phyloP scores from a whole-genome alignment of 2,329 filamentous ascomycete species.

The Fusarium kyushuense region DNA sequence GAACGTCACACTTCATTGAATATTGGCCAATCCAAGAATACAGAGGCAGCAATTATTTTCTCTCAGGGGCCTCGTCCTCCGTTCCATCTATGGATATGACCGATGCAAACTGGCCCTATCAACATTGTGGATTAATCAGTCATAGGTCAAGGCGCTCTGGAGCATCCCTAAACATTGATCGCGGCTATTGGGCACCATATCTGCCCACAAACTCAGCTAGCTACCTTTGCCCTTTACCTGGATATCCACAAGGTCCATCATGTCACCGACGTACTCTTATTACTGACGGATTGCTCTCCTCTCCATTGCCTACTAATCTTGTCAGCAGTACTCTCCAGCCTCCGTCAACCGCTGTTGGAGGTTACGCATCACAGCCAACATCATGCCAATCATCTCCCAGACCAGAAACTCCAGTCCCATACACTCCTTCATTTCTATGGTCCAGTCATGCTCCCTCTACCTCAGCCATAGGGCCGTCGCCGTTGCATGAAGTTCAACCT shows the following conservation, averaged over 20 bases:
- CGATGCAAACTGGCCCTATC: too few species aligned
- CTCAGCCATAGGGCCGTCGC: conserved; percentile 38
- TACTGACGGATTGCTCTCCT: conserved; percentile 26
- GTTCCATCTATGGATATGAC: too few species aligned
- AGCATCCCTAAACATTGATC: conserved; percentile 28
- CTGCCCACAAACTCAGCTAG: conserved; percentile 34
- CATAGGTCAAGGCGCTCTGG: conserved; percentile 21
- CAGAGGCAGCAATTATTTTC: too few species aligned
- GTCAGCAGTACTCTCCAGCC: conserved; percentile 34
- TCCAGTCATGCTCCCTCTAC: conserved; percentile 30
- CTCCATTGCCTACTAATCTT: conserved; percentile 33
- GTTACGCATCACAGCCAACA: conserved; percentile 40
- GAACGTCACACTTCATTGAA: too few species aligned
- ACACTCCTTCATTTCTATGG: neutral
- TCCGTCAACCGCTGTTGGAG: conserved; percentile 25
- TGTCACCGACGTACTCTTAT: conserved; percentile 21
- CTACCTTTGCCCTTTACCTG: conserved; percentile 12
- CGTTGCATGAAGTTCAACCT: conserved; percentile 15
- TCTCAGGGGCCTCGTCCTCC: too few species aligned
- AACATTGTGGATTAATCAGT: too few species aligned
- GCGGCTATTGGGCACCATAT: conserved; percentile 30
- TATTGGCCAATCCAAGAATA: too few species aligned
- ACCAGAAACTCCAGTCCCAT: conserved; percentile 11
- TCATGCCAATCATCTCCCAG: conserved; percentile 36
- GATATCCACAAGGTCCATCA: neutral